phyloP scores from a whole-genome alignment of 2,329 filamentous ascomycete species.

The Plectosphaerella cucumerina region DNA sequence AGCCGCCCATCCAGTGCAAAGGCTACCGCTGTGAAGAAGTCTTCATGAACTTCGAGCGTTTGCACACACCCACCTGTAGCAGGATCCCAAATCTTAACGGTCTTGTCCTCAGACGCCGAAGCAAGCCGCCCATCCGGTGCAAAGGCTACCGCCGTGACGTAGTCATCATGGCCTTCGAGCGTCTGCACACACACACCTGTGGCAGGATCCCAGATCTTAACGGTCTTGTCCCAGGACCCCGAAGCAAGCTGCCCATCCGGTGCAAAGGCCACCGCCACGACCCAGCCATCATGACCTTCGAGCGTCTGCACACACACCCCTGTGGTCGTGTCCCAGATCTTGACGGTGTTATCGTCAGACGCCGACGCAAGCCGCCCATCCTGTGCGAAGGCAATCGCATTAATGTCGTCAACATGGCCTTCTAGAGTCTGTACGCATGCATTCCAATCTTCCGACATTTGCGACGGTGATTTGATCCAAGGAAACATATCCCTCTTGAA shows the following conservation, averaged over 20 bases:
- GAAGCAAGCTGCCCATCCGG: constrained; percentile 12
- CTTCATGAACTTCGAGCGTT: background rate
- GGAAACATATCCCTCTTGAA: constrained; percentile 19
- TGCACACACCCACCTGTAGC: background rate
- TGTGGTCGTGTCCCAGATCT: constrained; percentile 8
- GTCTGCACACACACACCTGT: background rate
- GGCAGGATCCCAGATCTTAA: constrained; percentile 11
- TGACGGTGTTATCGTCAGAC: constrained; percentile 6
- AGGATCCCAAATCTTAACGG: constrained; percentile 12
- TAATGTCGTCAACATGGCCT: constrained; percentile 8
- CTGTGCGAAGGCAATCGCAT: constrained; percentile 14
- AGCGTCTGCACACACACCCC: constrained; percentile 8
- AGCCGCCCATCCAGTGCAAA: constrained; percentile 1
- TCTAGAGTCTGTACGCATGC: constrained; percentile 14
- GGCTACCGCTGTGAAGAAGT: constrained; percentile 7
- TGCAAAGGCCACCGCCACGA: constrained; percentile 12
- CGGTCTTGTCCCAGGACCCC: constrained; percentile 3
- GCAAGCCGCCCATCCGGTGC: constrained; percentile 13
- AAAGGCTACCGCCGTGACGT: constrained; percentile 11
- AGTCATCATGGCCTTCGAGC: constrained; percentile 10
- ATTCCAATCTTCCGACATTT: background rate
- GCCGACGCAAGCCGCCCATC: constrained; percentile 13
- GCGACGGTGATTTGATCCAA: constrained; percentile 16
- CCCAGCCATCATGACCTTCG: constrained; percentile 7
- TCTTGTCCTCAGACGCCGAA: constrained; percentile 8